Evolutionary conservation across 2,329 filamentous ascomycete species (phyloP), one percentile per base, ranked within the genome.

Genomic region (Penicillium nordicum): DNA sequence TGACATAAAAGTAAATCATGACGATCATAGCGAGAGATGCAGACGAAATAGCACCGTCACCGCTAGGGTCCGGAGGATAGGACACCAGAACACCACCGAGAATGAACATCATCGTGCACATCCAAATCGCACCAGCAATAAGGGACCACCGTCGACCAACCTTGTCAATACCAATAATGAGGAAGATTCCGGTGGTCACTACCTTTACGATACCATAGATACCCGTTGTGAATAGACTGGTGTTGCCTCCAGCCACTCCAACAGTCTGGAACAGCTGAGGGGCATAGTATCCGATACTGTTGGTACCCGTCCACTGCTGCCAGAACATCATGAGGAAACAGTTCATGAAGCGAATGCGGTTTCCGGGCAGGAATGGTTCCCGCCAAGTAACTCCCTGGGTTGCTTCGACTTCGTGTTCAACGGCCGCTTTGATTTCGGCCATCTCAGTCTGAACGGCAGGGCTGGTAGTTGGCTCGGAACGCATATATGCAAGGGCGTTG

Each of bases 81-180:
- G 44, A 23, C 21, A 46, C 44, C 29, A 46, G 44, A 45, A 89
- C 74, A 66, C 93, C 91, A 67, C 85, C 92, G 55, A 94, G 89
- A 70, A 96, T 79, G 80, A 94, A 94, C 76, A 95, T 88, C 80
- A 88, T 92, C 69, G 92, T 72, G 37, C 92, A 79, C 92, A 96
- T 96, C 66, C 89, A 88, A 4, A 86, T 57, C 21, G 89, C 90
- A 65, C 92, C 92, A 69, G 80, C 82, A 73, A 96, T 82, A 63
- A 96, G 86, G 57, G 96, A 84, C 46, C 82, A 80, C 63, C 91
- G 90, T 69, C 92, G 90, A 63, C 92, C 92, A 62, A 92, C 84
- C 66, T 80, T 84, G 79, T 96, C 92, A 57, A 96, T 86, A 88
- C 88, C 79, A 82, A 95, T 84, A 96, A 96, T n/a, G 90, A 94